Conservation (phyloP, 1,284 basidiomycete species). For the Austroboletus niveus region DNA sequence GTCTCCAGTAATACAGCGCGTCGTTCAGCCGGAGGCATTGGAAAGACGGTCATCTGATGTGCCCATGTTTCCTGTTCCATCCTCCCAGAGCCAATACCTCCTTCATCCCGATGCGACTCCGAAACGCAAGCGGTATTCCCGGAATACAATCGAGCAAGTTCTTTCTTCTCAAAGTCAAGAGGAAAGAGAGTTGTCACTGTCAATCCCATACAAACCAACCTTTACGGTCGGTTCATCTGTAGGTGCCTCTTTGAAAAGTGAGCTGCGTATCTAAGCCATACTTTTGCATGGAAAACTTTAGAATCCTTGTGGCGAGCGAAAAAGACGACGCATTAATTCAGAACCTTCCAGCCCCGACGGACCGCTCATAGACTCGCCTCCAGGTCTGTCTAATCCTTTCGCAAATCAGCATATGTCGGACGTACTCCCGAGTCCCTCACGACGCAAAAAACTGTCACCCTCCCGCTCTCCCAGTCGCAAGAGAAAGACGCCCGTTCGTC, state of each 20-base stretch:
- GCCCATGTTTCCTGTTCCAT: conserved; percentile 19
- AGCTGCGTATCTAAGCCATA: conserved; percentile 9
- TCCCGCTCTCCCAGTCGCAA: conserved; percentile 5
- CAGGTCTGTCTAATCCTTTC: background rate
- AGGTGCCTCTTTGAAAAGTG: conserved; percentile 14
- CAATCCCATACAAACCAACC: conserved; percentile 3
- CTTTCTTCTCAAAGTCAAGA: conserved; percentile 33
- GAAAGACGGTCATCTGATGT: conserved; percentile 5
- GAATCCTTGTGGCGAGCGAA: conserved; percentile 1
- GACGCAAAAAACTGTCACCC: background rate
- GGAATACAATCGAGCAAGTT: conserved; percentile 15
- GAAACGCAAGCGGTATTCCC: conserved; percentile 23
- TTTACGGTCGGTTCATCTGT: background rate
- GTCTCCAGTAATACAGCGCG: background rate
- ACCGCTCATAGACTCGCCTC: conserved; percentile 1
- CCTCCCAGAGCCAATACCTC: conserved; percentile 35
- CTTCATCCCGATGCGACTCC: conserved; percentile 31
- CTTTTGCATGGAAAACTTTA: background rate
- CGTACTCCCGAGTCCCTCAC: background rate
- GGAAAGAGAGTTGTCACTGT: conserved; percentile 22
- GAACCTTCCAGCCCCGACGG: conserved; percentile 3
- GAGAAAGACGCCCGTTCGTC: background rate
- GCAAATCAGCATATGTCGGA: conserved; percentile 1
- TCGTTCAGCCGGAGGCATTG: background rate
- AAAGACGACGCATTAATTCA: background rate